Conservation (phyloP, 2,329 filamentous ascomycete species). For the Trichoderma sp. region DNA sequence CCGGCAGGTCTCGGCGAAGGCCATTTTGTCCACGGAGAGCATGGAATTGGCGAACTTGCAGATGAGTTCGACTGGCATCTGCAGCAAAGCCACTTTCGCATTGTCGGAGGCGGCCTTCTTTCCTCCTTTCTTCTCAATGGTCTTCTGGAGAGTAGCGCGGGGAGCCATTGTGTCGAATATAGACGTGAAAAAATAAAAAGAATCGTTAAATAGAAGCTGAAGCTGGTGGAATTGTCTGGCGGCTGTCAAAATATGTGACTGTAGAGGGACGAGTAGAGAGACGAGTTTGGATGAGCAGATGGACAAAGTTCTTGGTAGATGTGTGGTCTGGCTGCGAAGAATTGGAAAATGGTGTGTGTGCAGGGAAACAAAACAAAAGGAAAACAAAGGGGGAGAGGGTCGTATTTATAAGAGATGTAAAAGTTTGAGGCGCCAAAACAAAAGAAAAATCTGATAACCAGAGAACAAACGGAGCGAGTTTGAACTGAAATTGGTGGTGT, state of each 20-base stretch:
- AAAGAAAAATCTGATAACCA: neutral
- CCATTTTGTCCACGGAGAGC: neutral
- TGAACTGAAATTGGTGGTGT: neutral
- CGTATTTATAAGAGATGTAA: neutral
- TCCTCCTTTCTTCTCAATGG: neutral
- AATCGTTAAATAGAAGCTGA: neutral
- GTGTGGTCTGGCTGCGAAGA: neutral
- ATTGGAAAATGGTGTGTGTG: neutral
- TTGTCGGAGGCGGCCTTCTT: neutral
- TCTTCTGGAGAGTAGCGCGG: neutral
- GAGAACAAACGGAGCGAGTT: neutral
- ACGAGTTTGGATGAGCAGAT: neutral
- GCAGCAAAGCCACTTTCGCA: neutral
- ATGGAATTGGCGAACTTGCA: neutral
- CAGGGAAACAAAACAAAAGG: no score
- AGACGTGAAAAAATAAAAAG: neutral
- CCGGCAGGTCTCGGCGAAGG: conserved; percentile 1
- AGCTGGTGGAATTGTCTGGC: neutral
- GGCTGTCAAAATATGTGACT: neutral
- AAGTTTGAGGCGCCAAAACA: neutral
- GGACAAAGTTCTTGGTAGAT: neutral
- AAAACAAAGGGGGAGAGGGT: neutral
- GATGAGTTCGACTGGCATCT: conserved; percentile 11
- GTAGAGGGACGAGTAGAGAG: neutral
- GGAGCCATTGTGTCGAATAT: neutral